Base-by-base conservation (phyloP, 1,139 yeast genomes). In the Nakaseomyces delphensis region DNA sequence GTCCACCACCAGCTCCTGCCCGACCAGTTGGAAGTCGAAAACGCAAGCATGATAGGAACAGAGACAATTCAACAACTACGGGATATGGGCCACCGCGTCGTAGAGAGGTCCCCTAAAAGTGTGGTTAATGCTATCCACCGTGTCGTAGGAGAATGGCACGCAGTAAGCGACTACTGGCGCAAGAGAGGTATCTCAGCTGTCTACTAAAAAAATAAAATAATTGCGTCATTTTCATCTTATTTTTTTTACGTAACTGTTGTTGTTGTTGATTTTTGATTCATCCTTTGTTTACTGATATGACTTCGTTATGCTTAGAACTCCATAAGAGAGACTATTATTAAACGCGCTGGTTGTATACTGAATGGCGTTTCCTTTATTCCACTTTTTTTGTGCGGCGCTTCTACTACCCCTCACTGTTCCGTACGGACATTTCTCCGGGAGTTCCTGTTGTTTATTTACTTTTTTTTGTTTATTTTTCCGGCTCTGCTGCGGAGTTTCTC, bases 1-100 rank as follows among this genome's bases (percentile, higher is more conserved):
- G 47, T 85, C 9, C 97, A 91, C 58, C 96, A 91, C 59, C 98
- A 91, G 61, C 71, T 91, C 27, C 62, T 89, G 25, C 97, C 98
- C 0, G 79, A 86, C 50, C 60, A 56, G 4, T 67, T 78, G 1
- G 74, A 69, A 63, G 70, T 82, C 33, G 98, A 91, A 57, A 66
- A 68, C 42, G 39, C 60, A 3, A 56, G 65, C 0, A 65, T 66
- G 49, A 55, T 68, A 3, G 71, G 74, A 0, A 50, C 51, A 7
- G 54, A 55, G 18, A 59, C 68, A 2, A 42, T 62, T 1, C 45
- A 51, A 1, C 56, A 58, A 1, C 56, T 75, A 40, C 43, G 50
- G 39, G 45, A 44, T 1, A 66, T 66, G 50, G 78, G 77, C 11
- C 78, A 76, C 51, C 54, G 53, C 3, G 45, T 57, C 2, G 54